A percentile compares a stretch with the other conserved stretches of the same genome.
Evolutionary conservation across 208 protist species (phyloP).

Genomic region (Porcisia hertigi): DNA sequence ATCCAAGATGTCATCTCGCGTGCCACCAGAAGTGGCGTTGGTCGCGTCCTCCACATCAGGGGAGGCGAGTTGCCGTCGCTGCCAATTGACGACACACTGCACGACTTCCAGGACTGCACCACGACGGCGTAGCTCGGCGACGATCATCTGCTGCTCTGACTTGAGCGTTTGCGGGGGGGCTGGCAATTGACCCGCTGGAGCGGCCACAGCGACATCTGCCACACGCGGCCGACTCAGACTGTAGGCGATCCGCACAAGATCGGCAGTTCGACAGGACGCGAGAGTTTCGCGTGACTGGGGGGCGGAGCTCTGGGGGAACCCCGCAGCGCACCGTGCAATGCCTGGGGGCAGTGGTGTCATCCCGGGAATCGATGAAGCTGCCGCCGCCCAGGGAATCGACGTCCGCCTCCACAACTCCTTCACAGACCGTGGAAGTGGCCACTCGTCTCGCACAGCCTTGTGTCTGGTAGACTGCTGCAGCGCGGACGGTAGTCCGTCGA

Average conservation of each 20-base stretch:
- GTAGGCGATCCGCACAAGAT: conserved; percentile 27
- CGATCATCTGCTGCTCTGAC: conserved; percentile 18
- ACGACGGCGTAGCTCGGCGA: conserved; percentile 29
- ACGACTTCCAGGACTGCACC: conserved; percentile 34
- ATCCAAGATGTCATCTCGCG: conserved; percentile 28
- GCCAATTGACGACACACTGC: conserved; percentile 80
- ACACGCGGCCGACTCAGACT: conserved; percentile 10
- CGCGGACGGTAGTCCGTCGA: conserved; percentile 24
- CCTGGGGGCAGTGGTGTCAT: background rate
- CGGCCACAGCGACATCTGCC: background rate
- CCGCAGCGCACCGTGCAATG: background rate
- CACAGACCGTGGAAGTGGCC: conserved; percentile 25
- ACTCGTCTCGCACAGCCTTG: conserved; percentile 27
- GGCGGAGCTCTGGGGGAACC: background rate
- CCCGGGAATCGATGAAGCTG: background rate
- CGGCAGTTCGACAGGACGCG: conserved; percentile 6
- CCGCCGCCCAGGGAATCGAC: background rate
- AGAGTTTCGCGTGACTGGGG: background rate
- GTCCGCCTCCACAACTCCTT: conserved; percentile 10
- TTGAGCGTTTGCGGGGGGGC: background rate
- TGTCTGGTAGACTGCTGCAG: conserved; percentile 7
- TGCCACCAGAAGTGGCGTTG: background rate
- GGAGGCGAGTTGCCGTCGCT: conserved; percentile 34
- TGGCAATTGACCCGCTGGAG: background rate
- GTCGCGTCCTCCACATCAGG: conserved; percentile 7